Evolutionary conservation across 352 stramenopile species (phyloP).

Genomic region (Globisporangium orthogonon): DNA sequence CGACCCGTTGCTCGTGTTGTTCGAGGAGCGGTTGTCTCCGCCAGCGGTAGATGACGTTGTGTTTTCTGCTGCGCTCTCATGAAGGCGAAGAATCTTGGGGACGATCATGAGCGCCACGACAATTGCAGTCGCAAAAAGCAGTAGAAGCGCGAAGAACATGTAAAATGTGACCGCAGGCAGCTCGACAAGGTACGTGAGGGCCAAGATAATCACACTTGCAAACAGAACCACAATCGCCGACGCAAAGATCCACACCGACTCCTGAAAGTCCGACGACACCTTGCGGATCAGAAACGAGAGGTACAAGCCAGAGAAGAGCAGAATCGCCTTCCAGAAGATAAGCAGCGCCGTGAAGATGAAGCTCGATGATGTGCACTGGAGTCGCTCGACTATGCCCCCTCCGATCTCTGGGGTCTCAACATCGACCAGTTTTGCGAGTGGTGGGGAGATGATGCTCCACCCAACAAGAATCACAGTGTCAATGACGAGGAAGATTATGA

Average conservation of each 20-base stretch:
- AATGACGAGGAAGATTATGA: constrained; percentile 22
- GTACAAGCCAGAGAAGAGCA: constrained; percentile 15
- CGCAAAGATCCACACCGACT: constrained; percentile 25
- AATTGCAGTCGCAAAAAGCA: too few relatives aligned
- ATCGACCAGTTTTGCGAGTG: constrained; percentile 2
- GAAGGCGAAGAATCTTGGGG: too few relatives aligned
- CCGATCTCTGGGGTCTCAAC: background rate
- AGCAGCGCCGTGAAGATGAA: constrained; percentile 25
- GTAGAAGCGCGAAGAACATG: constrained; percentile 6
- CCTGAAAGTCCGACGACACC: constrained; percentile 39
- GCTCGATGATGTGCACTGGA: constrained; percentile 3
- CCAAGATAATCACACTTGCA: constrained; percentile 15
- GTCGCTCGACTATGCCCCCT: background rate
- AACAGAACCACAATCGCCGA: constrained; percentile 19
- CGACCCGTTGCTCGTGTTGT: background rate
- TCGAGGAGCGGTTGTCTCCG: background rate
- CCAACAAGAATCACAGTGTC: background rate
- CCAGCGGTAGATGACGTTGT: background rate
- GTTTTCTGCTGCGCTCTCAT: background rate
- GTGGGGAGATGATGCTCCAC: background rate
- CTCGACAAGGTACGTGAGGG: constrained; percentile 19
- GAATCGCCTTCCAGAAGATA: constrained; percentile 36
- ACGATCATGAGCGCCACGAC: too few relatives aligned
- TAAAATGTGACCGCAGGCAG: constrained; percentile 14
- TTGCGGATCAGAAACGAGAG: constrained; percentile 23